Evolutionary conservation across 352 stramenopile species (phyloP), one percentile per base, ranked within the genome.

Genomic region (Phytophthora cactorum): DNA sequence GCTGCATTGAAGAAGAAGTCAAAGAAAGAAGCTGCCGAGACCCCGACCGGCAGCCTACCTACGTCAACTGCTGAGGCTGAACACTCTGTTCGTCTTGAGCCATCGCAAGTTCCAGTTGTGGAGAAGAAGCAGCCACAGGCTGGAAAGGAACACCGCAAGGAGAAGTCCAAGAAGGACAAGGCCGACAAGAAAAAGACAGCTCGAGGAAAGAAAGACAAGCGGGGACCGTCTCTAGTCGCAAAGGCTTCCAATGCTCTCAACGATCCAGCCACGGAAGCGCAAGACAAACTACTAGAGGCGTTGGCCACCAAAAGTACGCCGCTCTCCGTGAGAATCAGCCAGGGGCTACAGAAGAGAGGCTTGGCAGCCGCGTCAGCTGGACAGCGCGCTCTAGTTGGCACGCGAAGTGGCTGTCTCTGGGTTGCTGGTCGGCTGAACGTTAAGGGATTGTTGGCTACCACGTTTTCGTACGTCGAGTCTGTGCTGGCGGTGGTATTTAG

Each of bases 401-500:
- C 43, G 4, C 63, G 57, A 17, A 63, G 60, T 52, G 50, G 73
- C 5, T 81, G 62, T 29, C 46, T 55, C 1, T 77, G 68, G 63
- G 25, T 73, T 50, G 60, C 63, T 51, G 63, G 69, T 52, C 72
- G 68, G 27, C 52, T 86, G 32, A 87, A 91, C 57, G 22, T 90
- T 17, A 90, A 83, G 54, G 74, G 75, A 10, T 47, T 77, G 5
- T 31, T 86, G 7, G 39, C 59, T 5, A 80, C 69, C 11, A 66
- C 56, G 5, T 71, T 87, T 46, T 82, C 79, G 14, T 84, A 91
- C n/a, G 38, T 92, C 3, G 79, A 93, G 52, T 90, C 85, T 1
- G 75, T 93, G 52, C 45, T 90, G 7, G 76, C 84, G 3, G 78
- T 92, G 12, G 66, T 88, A 11, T 84, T 92, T 52, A 93, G 81